Percentiles rank a stretch among this genome's conserved stretches.
Evolutionary conservation across 805 yeast genomes (phyloP).

Genomic region (Metschnikowia kofuensis): DNA sequence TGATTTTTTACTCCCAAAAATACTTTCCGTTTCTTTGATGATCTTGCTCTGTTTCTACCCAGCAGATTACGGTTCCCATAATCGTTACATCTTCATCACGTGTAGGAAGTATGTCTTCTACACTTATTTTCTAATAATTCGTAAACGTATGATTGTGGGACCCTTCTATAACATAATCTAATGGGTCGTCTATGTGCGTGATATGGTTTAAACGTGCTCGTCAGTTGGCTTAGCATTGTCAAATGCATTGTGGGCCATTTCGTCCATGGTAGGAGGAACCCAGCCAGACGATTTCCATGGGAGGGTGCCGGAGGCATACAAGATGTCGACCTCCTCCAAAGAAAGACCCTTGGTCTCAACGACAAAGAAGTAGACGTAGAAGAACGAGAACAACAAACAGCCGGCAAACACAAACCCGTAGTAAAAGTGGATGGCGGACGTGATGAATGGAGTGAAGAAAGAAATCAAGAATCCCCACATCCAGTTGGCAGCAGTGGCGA

Average conservation of each 20-base stretch:
- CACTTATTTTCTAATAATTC: too few relatives aligned
- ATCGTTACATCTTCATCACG: too few relatives aligned
- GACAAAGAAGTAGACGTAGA: constrained; percentile 71
- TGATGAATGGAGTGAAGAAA: constrained; percentile 67
- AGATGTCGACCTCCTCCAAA: constrained; percentile 76
- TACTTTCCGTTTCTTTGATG: too few relatives aligned
- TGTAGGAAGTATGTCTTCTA: too few relatives aligned
- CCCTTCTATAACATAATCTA: not conserved
- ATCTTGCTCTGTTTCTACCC: too few relatives aligned
- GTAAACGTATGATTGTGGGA: too few relatives aligned
- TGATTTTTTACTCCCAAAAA: too few relatives aligned
- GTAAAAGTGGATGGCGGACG: constrained; percentile 57
- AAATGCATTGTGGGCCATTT: constrained; percentile 35
- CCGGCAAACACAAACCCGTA: constrained; percentile 69
- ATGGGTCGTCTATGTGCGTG: not conserved
- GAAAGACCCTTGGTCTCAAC: constrained; percentile 80
- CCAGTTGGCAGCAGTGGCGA: constrained; percentile 68
- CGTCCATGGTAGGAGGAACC: constrained; percentile 46
- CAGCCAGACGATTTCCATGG: constrained; percentile 47
- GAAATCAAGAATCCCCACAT: constrained; percentile 60
- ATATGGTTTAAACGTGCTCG: constrained; percentile 8
- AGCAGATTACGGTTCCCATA: too few relatives aligned
- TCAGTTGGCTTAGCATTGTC: constrained; percentile 30
- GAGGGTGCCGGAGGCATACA: constrained; percentile 44
- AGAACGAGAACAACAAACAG: constrained; percentile 56